Evolutionary conservation across 2,329 filamentous ascomycete species (phyloP).

Genomic region (Westerdykella sp.): DNA sequence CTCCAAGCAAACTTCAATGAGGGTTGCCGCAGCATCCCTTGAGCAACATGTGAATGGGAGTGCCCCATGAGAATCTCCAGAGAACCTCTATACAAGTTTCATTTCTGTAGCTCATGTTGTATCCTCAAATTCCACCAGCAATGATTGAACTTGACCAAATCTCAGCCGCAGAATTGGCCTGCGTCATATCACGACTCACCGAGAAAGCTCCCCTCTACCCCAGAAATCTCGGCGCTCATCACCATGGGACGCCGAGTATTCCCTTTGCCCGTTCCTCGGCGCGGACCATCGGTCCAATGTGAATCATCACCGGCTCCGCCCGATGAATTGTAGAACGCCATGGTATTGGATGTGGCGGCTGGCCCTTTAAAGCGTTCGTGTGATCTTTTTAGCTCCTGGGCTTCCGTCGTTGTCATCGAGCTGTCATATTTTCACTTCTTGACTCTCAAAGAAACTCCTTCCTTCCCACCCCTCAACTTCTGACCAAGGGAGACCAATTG

Average conservation of each 20-base stretch:
- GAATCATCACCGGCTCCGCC: conserved; percentile 3
- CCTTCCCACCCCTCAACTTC: too few species aligned
- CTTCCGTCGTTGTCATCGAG: conserved; percentile 21
- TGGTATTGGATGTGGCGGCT: conserved; percentile 1
- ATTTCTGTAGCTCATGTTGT: too few species aligned
- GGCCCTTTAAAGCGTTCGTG: conserved; percentile 1
- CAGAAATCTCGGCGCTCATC: background rate
- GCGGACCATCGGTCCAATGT: conserved; percentile 31
- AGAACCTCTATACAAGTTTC: too few species aligned
- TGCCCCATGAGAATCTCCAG: too few species aligned
- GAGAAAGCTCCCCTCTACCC: background rate
- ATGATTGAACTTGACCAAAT: too few species aligned
- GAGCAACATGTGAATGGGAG: too few species aligned
- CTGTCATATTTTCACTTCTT: conserved; percentile 4
- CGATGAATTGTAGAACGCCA: too few species aligned
- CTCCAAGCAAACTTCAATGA: too few species aligned
- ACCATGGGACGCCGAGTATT: background rate
- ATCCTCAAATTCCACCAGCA: too few species aligned
- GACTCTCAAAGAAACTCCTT: too few species aligned
- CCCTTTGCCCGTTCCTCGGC: conserved; percentile 18
- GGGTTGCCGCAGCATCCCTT: too few species aligned
- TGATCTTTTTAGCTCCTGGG: conserved; percentile 13
- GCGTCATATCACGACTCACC: background rate
- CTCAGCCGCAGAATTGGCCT: background rate
- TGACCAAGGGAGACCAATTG: too few species aligned